Percentiles rank a stretch among this genome's conserved stretches.
These are phyloP conservation scores for Zangia roseola DNA, from an alignment of 768 basidiomycete genomes.

Conservation along the genomic window DNA sequence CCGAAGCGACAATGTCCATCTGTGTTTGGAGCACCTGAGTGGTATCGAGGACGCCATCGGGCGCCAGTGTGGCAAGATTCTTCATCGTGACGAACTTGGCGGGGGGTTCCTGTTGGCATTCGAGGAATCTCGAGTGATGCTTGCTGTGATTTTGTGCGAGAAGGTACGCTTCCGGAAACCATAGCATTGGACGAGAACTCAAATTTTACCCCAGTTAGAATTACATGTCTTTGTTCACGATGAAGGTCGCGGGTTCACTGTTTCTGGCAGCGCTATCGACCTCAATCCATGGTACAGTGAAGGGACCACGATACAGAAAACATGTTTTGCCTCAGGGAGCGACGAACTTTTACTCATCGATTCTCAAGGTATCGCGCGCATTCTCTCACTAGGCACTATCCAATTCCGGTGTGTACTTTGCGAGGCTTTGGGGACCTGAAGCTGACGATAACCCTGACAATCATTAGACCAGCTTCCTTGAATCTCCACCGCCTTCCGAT, in stretches of 20 bases:
- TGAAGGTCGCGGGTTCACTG: slow-evolving; percentile 43
- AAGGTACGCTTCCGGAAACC: slow-evolving; percentile 35
- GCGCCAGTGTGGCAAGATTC: slow-evolving; percentile 28
- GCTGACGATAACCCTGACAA: not conserved
- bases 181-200: too few relatives aligned
- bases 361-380: slow-evolving; percentile 39
- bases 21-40: slow-evolving; percentile 38
- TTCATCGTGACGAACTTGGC: slow-evolving; percentile 48
- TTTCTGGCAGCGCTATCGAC: slow-evolving; percentile 42
- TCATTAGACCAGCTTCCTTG: slow-evolving; percentile 44
- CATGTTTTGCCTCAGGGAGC: slow-evolving; percentile 46
- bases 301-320: slow-evolving; percentile 34
- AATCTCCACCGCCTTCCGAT: slow-evolving; percentile 36
- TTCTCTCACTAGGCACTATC: slow-evolving; percentile 53
- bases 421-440: too few relatives aligned
- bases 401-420: slow-evolving; percentile 46
- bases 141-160: slow-evolving; percentile 42
- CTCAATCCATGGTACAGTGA: slow-evolving; percentile 47
- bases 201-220: slow-evolving; percentile 30
- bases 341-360: slow-evolving; percentile 58
- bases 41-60: slow-evolving; percentile 36
- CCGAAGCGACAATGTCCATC: slow-evolving; percentile 26
- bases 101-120: slow-evolving; percentile 45
- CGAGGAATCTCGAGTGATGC: slow-evolving; percentile 50
- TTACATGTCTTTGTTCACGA: slow-evolving; percentile 51